These are phyloP conservation scores for Candida awuae DNA, from an alignment of 805 yeast species.

Conservation along the genomic window DNA sequence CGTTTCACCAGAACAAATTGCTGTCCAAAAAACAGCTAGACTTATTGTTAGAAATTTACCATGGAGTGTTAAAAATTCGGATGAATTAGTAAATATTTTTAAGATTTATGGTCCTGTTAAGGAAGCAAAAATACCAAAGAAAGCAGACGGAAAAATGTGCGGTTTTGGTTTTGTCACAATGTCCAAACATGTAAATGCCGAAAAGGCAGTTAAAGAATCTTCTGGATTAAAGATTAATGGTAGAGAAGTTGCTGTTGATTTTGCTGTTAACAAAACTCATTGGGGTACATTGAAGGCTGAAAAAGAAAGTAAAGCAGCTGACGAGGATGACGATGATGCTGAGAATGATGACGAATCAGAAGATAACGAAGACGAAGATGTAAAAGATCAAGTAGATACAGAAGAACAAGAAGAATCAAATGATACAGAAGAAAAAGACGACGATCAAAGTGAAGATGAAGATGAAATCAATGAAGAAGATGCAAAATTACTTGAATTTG, in stretches of 20 bases:
- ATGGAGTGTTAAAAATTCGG: slow-evolving; percentile 84
- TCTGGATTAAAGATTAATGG: slow-evolving; percentile 77
- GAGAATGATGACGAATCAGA: slow-evolving; percentile 32
- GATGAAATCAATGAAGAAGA: slow-evolving; percentile 19
- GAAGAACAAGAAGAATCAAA: slow-evolving; percentile 29
- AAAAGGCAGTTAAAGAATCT: slow-evolving; percentile 66
- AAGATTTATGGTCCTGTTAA: slow-evolving; percentile 75
- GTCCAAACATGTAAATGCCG: slow-evolving; percentile 72
- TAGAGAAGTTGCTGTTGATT: slow-evolving; percentile 88
- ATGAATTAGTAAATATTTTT: slow-evolving; percentile 61
- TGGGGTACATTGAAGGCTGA: slow-evolving; percentile 59
- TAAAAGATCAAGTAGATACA: slow-evolving; percentile 31
- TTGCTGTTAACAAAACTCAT: slow-evolving; percentile 79
- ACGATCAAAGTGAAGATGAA: slow-evolving; percentile 22
- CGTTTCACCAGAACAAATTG: slow-evolving; percentile 16
- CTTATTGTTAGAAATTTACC: slow-evolving; percentile 88
- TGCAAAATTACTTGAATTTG: slow-evolving; percentile 26
- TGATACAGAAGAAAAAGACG: slow-evolving; percentile 26
- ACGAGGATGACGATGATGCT: slow-evolving; percentile 32
- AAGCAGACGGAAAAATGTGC: slow-evolving; percentile 78
- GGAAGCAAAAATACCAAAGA: slow-evolving; percentile 84
- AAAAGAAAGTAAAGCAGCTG: slow-evolving; percentile 34
- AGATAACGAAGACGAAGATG: slow-evolving; percentile 29
- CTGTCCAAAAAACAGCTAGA: slow-evolving; percentile 59
- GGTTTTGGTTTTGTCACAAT: slow-evolving; percentile 95